phyloP scores from a whole-genome alignment of 2,329 filamentous ascomycete genomes.

The Drechslerella dactyloides region DNA sequence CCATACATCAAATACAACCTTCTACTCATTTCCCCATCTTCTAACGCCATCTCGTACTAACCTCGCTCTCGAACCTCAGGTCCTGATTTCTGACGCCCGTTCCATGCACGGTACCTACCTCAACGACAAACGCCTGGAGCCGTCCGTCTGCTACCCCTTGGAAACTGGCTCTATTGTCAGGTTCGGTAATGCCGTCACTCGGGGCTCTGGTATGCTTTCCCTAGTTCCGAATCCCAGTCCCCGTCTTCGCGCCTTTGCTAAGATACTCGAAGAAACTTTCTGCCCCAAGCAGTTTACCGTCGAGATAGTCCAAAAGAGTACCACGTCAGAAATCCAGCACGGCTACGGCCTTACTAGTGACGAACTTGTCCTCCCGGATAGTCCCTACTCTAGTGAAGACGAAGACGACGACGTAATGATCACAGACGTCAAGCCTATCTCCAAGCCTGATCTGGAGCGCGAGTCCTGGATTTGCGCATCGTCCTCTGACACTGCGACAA shows the following conservation, averaged over 20 bases:
- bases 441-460: constrained; percentile 1
- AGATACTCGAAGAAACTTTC: constrained; percentile 51
- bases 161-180: constrained; percentile 58
- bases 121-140: constrained; percentile 61
- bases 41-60: background rate
- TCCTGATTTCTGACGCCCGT: constrained; percentile 64
- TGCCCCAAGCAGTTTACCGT: constrained; percentile 54
- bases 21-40: background rate
- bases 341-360: constrained; percentile 53
- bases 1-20: background rate
- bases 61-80: constrained; percentile 55
- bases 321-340: constrained; percentile 51
- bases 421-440: constrained; percentile 35
- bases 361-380: constrained; percentile 51
- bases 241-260: constrained; percentile 19
- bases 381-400: constrained; percentile 45
- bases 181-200: constrained; percentile 63
- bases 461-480: constrained; percentile 5
- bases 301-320: constrained; percentile 52
- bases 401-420: constrained; percentile 52
- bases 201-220: constrained; percentile 58
- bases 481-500: constrained; percentile 13
- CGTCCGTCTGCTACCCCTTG: constrained; percentile 54
- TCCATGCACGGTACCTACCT: constrained; percentile 70
- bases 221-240: constrained; percentile 29